phyloP scores from a whole-genome alignment of 192 early-diverging fungal species.

The Dispira parvispora region DNA sequence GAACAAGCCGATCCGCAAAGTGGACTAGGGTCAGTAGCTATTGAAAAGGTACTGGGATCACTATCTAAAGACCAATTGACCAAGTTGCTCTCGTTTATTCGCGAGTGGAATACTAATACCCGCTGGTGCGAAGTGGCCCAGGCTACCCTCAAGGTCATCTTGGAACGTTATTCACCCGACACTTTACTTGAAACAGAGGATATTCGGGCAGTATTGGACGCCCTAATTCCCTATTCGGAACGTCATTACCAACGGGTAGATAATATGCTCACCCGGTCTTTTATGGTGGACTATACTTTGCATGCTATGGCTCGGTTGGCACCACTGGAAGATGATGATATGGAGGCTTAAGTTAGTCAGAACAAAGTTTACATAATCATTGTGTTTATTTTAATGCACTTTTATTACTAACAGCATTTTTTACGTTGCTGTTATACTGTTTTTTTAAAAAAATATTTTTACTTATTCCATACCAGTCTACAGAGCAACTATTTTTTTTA shows the following conservation, averaged over 20 bases:
- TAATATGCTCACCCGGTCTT: slow-evolving; percentile 59
- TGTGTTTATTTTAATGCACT: too few relatives aligned
- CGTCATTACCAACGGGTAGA: slow-evolving; percentile 76
- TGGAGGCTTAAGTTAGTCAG: neutral
- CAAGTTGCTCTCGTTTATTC: slow-evolving; percentile 64
- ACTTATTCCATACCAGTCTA: too few relatives aligned
- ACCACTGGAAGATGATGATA: slow-evolving; percentile 19
- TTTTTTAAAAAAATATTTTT: too few relatives aligned
- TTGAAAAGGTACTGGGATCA: slow-evolving; percentile 52
- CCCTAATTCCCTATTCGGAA: slow-evolving; percentile 77
- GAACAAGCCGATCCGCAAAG: slow-evolving; percentile 9
- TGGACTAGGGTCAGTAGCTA: slow-evolving; percentile 21
- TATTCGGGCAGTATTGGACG: slow-evolving; percentile 70
- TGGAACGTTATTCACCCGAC: slow-evolving; percentile 45
- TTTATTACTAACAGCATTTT: too few relatives aligned
- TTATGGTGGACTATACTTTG: slow-evolving; percentile 78
- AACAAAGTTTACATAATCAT: too few relatives aligned
- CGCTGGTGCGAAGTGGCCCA: slow-evolving; percentile 67
- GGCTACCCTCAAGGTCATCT: slow-evolving; percentile 58
- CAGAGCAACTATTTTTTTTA: too few relatives aligned
- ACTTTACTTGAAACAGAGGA: slow-evolving; percentile 56
- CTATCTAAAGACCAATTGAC: slow-evolving; percentile 53
- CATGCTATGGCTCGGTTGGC: slow-evolving; percentile 60
- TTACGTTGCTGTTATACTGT: too few relatives aligned
- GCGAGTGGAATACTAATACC: slow-evolving; percentile 91